Evolutionary conservation across 2,329 filamentous ascomycete genomes (phyloP).

Genomic region (Didymella exigua): DNA sequence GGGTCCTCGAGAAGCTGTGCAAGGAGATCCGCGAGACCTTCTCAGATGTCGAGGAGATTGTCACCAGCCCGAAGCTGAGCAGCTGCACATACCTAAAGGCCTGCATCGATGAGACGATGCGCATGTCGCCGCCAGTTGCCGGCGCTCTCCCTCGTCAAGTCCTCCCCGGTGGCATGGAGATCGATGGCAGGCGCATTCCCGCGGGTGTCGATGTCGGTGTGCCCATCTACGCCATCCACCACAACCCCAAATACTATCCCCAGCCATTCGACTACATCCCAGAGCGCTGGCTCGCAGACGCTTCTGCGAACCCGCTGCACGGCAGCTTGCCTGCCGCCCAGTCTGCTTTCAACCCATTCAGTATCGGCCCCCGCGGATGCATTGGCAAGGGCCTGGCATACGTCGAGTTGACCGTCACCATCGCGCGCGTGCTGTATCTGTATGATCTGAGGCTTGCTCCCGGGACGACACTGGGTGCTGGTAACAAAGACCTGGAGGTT

Average conservation of each 20-base stretch:
- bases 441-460: conserved; percentile 60
- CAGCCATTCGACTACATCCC: conserved; percentile 47
- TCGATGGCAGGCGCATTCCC: conserved; percentile 46
- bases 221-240: conserved; percentile 48
- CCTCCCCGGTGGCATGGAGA: conserved; percentile 45
- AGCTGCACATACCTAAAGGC: conserved; percentile 45
- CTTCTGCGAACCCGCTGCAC: conserved; percentile 37
- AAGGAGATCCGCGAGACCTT: conserved; percentile 45
- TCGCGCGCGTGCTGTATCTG: conserved; percentile 65
- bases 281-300: conserved; percentile 46
- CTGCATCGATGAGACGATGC: conserved; percentile 51
- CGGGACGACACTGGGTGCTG: conserved; percentile 41
- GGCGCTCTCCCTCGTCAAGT: conserved; percentile 48
- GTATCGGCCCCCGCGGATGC: conserved; percentile 71
- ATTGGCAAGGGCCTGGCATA: conserved; percentile 75
- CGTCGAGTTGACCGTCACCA: conserved; percentile 67
- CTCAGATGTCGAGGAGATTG: conserved; percentile 47
- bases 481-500: conserved; percentile 38
- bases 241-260: conserved; percentile 48
- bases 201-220: conserved; percentile 46
- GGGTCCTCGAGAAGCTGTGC: conserved; percentile 39
- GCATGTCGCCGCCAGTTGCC: conserved; percentile 49
- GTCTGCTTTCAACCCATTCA: conserved; percentile 76
- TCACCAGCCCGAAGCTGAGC: conserved; percentile 41
- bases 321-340: conserved; percentile 55